Evolutionary conservation across 768 basidiomycete species (phyloP).

Genomic region (Leccinum barrowsii): DNA sequence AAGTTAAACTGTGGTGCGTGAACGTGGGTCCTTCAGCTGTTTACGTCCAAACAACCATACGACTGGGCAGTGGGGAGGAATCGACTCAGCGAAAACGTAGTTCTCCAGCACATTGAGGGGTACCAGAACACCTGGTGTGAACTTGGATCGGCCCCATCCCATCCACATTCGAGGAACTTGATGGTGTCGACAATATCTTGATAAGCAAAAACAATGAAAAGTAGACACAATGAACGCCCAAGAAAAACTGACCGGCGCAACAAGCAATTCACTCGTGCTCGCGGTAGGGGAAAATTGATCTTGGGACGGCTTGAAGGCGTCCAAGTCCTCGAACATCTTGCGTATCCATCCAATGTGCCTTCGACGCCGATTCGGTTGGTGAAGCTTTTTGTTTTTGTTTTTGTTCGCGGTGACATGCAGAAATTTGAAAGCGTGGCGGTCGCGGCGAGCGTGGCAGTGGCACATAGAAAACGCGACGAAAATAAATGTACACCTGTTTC

Average conservation of each 20-base stretch:
- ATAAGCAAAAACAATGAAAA: neutral
- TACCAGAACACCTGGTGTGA: conserved; percentile 83
- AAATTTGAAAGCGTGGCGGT: no score
- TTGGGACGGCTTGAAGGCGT: conserved; percentile 53
- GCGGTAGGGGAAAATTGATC: conserved; percentile 44
- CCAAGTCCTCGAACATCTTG: conserved; percentile 49
- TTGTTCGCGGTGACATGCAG: no score
- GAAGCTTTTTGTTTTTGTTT: no score
- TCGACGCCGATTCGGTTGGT: conserved; percentile 43
- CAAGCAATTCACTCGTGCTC: conserved; percentile 68
- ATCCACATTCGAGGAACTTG: conserved; percentile 76
- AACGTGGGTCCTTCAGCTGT: conserved; percentile 71
- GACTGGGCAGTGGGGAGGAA: neutral
- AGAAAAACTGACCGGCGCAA: conserved; percentile 43
- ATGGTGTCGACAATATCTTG: conserved; percentile 65
- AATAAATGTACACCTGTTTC: no score
- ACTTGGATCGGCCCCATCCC: conserved; percentile 92
- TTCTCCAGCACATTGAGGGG: conserved; percentile 67
- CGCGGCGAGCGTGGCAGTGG: no score
- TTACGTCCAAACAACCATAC: neutral
- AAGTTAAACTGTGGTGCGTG: conserved; percentile 72
- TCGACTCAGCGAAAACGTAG: conserved; percentile 64
- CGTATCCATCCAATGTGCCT: conserved; percentile 58
- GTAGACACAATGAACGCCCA: neutral
- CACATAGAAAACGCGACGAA: no score